Percentiles rank a stretch among this genome's conserved stretches.
These are phyloP conservation scores for Pythium folliculosum DNA, from an alignment of 352 stramenopile genomes.

Conservation along the genomic window DNA sequence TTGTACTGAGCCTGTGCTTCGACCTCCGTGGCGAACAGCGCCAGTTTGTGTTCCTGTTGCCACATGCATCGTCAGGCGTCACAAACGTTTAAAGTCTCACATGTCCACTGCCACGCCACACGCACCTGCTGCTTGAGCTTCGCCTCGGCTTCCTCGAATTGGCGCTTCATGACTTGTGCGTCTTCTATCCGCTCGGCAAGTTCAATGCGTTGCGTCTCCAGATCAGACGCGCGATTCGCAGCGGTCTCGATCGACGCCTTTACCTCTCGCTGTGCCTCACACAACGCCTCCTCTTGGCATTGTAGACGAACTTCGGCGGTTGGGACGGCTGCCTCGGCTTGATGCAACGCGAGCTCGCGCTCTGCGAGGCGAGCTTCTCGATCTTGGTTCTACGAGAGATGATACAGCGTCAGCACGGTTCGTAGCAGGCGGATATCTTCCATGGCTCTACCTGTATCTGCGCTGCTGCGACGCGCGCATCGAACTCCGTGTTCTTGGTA, in stretches of 20 bases:
- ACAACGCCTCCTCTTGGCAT: neutral
- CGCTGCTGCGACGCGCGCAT: neutral
- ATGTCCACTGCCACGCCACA: neutral
- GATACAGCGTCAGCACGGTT: neutral
- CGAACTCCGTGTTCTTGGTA: neutral
- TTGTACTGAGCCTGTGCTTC: slow-evolving; percentile 35
- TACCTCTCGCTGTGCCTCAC: neutral
- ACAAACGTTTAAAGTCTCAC: no score
- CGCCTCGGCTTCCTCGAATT: neutral
- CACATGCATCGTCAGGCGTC: neutral
- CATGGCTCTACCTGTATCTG: neutral
- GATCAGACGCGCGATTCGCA: neutral
- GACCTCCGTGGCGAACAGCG: slow-evolving; percentile 33
- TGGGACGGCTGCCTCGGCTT: neutral
- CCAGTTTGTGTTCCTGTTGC: slow-evolving; percentile 27
- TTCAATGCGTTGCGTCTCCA: neutral
- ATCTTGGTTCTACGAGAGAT: neutral
- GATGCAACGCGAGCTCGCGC: neutral
- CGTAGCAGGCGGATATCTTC: no score
- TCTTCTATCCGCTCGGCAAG: slow-evolving; percentile 5
- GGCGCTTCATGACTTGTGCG: neutral
- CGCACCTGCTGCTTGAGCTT: slow-evolving; percentile 6
- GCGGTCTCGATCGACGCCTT: neutral
- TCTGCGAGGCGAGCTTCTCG: neutral
- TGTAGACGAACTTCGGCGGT: neutral